Conservation (phyloP, 208 protist species). For the Wallacemonas sp. region DNA sequence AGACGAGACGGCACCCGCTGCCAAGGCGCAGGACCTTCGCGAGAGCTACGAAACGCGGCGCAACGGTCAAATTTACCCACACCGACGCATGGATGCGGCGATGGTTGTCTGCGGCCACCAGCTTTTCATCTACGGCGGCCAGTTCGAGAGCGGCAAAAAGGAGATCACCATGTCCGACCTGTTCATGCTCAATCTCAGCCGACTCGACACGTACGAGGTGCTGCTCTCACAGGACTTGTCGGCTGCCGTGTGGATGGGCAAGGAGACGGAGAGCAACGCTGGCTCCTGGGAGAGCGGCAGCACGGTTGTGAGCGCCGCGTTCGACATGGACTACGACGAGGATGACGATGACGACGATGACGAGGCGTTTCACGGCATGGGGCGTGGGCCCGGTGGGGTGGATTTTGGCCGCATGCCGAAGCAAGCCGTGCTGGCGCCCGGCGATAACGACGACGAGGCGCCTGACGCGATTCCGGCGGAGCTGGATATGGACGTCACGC, state of each 20-base stretch:
- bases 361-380: slow-evolving; percentile 12
- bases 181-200: slow-evolving; percentile 85
- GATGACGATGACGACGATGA: slow-evolving; percentile 77
- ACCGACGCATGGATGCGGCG: slow-evolving; percentile 84
- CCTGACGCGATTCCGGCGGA: slow-evolving; percentile 78
- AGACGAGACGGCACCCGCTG: slow-evolving; percentile 18
- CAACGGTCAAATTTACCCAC: slow-evolving; percentile 67
- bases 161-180: slow-evolving; percentile 91
- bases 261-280: slow-evolving; percentile 78
- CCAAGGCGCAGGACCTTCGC: slow-evolving; percentile 39
- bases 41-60: slow-evolving; percentile 75
- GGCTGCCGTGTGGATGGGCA: slow-evolving; percentile 76
- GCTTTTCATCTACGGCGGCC: slow-evolving; percentile 88
- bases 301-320: slow-evolving; percentile 81
- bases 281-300: slow-evolving; percentile 87
- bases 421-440: slow-evolving; percentile 28
- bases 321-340: slow-evolving; percentile 71
- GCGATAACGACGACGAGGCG: slow-evolving; percentile 68
- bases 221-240: slow-evolving; percentile 87
- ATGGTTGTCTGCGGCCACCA: slow-evolving; percentile 65
- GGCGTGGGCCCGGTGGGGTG: slow-evolving; percentile 13
- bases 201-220: slow-evolving; percentile 74
- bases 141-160: slow-evolving; percentile 85
- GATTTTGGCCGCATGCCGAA: slow-evolving; percentile 24
- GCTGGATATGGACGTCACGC: slow-evolving; percentile 62